Percentiles rank a stretch among this genome's conserved stretches.
phyloP scores from a whole-genome alignment of 345 rosid genomes.

The Leavenworthia alabamica region DNA sequence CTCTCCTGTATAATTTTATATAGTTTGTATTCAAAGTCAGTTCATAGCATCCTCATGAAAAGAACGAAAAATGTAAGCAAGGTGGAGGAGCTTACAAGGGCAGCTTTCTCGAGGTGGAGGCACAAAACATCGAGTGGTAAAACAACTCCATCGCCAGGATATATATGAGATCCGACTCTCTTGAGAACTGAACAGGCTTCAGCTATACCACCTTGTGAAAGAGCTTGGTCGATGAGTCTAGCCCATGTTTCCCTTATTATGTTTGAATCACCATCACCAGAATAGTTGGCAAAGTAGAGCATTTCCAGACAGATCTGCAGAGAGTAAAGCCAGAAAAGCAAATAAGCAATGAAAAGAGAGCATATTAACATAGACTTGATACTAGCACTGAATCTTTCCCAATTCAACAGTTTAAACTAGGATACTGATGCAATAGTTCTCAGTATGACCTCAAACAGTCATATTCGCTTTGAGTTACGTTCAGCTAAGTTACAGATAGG shows the following conservation, averaged over 20 bases:
- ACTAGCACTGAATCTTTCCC: constrained; percentile 6
- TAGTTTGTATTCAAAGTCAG: neutral
- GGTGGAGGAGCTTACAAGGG: constrained; percentile 46
- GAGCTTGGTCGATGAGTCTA: constrained; percentile 85
- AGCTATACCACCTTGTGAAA: constrained; percentile 79
- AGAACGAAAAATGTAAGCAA: neutral
- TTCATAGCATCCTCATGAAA: neutral
- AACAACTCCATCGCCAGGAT: constrained; percentile 94
- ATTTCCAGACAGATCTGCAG: constrained; percentile 80
- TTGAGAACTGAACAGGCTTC: constrained; percentile 93
- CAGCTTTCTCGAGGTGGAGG: constrained; percentile 96
- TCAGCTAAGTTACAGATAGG: neutral
- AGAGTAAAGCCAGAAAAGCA: constrained; percentile 27
- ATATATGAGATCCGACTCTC: constrained; percentile 73
- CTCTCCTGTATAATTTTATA: constrained; percentile 57
- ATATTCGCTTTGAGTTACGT: neutral
- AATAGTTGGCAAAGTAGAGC: constrained; percentile 89
- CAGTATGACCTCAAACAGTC: neutral
- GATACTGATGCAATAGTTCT: neutral
- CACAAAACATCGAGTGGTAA: constrained; percentile 78
- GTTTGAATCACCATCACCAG: constrained; percentile 91
- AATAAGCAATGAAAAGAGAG: constrained; percentile 4
- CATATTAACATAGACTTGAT: neutral
- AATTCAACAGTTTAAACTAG: neutral
- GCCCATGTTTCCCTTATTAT: constrained; percentile 93